Conservation (phyloP, 2,329 filamentous ascomycete species). For the Penicillium polonicum region DNA sequence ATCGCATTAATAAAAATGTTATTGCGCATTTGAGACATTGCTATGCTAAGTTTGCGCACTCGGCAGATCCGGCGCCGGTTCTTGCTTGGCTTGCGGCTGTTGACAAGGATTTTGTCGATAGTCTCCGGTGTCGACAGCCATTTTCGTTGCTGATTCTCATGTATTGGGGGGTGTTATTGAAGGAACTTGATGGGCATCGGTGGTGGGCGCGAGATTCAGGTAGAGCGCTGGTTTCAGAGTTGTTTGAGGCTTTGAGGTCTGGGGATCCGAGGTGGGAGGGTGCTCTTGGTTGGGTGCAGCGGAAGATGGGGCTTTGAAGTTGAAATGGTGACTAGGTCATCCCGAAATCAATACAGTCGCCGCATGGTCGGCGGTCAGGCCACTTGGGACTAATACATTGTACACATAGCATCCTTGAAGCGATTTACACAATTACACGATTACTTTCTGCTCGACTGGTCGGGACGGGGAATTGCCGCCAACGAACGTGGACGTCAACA, state of each 20-base stretch:
- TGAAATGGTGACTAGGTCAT: neutral
- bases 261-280: constrained; percentile 12
- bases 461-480: neutral
- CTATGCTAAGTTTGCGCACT: constrained; percentile 25
- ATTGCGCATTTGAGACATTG: constrained; percentile 27
- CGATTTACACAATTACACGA: neutral
- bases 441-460: neutral
- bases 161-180: constrained; percentile 30
- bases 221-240: constrained; percentile 18
- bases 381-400: constrained; percentile 8
- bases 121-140: constrained; percentile 16
- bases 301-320: constrained; percentile 1
- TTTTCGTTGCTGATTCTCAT: constrained; percentile 27
- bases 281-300: constrained; percentile 14
- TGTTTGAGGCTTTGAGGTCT: constrained; percentile 1
- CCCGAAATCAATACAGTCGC: no score
- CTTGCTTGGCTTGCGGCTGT: constrained; percentile 29
- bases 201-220: constrained; percentile 32
- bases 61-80: constrained; percentile 25
- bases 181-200: constrained; percentile 19
- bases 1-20: constrained; percentile 19
- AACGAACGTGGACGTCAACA: neutral
- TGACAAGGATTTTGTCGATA: constrained; percentile 24
- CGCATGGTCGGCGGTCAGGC: constrained; percentile 2
- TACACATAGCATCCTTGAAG: constrained; percentile 7